Evolutionary conservation across 2,329 filamentous ascomycete genomes (phyloP).

Genomic region (Aureobasidium leucospermi): DNA sequence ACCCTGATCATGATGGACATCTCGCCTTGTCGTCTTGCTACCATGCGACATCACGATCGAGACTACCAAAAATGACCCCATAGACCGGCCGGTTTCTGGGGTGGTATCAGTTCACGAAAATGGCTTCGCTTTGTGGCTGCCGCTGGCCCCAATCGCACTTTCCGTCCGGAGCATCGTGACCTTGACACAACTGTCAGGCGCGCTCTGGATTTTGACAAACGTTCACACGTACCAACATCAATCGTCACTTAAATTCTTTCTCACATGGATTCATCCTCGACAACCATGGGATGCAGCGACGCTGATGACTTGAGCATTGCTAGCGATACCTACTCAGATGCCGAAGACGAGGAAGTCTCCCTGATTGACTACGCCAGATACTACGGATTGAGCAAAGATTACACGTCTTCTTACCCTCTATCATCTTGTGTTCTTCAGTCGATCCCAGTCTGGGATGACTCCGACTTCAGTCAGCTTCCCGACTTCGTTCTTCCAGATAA

Average conservation of each 20-base stretch:
- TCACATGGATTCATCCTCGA: not conserved
- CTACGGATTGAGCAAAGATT: slow-evolving; percentile 35
- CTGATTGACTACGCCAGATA: slow-evolving; percentile 43
- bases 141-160: too few species aligned
- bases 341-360: slow-evolving; percentile 26
- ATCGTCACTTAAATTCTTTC: not conserved
- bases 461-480: slow-evolving; percentile 18
- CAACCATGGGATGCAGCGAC: not conserved
- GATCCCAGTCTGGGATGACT: slow-evolving; percentile 16
- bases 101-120: too few species aligned
- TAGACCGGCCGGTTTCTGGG: too few species aligned
- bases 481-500: slow-evolving; percentile 23
- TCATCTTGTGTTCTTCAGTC: slow-evolving; percentile 15
- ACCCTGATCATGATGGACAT: too few species aligned
- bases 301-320: not conserved
- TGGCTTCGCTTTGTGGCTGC: too few species aligned
- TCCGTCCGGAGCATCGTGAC: too few species aligned
- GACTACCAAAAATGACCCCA: too few species aligned
- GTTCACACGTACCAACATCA: too few species aligned
- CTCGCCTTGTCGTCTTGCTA: too few species aligned
- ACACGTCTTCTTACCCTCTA: slow-evolving; percentile 25
- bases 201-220: too few species aligned
- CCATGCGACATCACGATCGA: too few species aligned
- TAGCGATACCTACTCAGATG: not conserved
- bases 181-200: too few species aligned